Evolutionary conservation across 305 asterid genomes (phyloP).

Genomic region (Fraxinus sp.): DNA sequence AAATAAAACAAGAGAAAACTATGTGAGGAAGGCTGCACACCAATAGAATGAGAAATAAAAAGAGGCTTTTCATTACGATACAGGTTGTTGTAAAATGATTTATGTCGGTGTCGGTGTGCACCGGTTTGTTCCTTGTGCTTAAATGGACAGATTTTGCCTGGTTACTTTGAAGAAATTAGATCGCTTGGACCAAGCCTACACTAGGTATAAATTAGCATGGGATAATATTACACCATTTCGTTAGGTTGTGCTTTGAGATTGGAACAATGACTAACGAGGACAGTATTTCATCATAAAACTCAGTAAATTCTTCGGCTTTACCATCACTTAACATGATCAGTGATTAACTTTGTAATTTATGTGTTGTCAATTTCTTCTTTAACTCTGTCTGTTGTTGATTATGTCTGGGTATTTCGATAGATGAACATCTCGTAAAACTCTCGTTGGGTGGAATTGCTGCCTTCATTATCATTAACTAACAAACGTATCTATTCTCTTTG

Average conservation of each 20-base stretch:
- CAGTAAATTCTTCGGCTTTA: background rate
- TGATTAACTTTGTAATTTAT: background rate
- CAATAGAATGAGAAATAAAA: background rate
- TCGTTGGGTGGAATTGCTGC: background rate
- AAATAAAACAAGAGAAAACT: background rate
- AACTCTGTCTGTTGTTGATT: background rate
- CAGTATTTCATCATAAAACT: background rate
- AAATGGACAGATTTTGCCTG: background rate
- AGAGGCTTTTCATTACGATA: background rate
- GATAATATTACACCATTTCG: background rate
- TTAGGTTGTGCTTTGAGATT: background rate
- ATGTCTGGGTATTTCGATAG: background rate
- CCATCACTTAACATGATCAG: background rate
- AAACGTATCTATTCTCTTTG: background rate
- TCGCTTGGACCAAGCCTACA: background rate
- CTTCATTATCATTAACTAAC: background rate
- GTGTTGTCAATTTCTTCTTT: background rate
- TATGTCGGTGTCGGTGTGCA: no score
- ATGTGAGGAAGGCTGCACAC: background rate
- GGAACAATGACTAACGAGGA: background rate
- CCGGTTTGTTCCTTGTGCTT: background rate
- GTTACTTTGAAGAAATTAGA: background rate
- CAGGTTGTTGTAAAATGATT: background rate
- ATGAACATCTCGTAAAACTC: background rate
- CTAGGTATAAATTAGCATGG: background rate